Evolutionary conservation across 108 stramenopile genomes (phyloP), one percentile per base, ranked within the genome.

Genomic region (Conticribra guillardii): DNA sequence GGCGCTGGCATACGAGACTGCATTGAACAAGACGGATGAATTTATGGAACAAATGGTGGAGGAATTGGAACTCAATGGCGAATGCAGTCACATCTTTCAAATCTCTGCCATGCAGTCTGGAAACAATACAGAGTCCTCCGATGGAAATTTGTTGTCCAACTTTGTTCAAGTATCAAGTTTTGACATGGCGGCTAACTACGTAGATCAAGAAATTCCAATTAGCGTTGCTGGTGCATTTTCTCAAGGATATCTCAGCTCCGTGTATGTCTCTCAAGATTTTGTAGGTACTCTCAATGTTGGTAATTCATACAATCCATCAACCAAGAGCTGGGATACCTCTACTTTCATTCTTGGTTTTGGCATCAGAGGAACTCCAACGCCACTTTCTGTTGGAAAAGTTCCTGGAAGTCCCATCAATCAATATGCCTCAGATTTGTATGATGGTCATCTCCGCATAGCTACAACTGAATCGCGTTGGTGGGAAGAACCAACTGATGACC

Each of bases 331-430:
- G 71, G 67, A 80, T 54, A 57, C 71, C 7, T 67, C 71, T 22
- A 82, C 81, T 0, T 82, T 79, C 55, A 58, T 82, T 34, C 46
- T 74, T 19, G 77, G 72, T 11, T 82, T 82, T 29, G 60, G 73
- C 44, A 67, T 79, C 4, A 64, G 60, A 18, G 44, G n/a, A 8
- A 34, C 22, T 18, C 72, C 81, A 19, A 60, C 54, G 54, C 74
- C 73, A 21, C 57, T 51, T 52, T 44, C 67, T 16, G 54, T 61
- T 41, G 76, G 37, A 2, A 27, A 78, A 46, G 65, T 79, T 4
- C 60, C 59, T 15, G 81, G 81, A 4, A 15, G 30, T 14, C 74
- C 77, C n/a, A 41, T 82, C 14, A 82, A 82, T 30, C 51, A 82
- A 53, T 82, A 74, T 46, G 54, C 77, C 9, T 37, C 73, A 3